A percentile compares a stretch with the other conserved stretches of the same genome.
Conservation (phyloP, 2,329 filamentous ascomycete species). For the Pseudogymnoascus sp. region DNA sequence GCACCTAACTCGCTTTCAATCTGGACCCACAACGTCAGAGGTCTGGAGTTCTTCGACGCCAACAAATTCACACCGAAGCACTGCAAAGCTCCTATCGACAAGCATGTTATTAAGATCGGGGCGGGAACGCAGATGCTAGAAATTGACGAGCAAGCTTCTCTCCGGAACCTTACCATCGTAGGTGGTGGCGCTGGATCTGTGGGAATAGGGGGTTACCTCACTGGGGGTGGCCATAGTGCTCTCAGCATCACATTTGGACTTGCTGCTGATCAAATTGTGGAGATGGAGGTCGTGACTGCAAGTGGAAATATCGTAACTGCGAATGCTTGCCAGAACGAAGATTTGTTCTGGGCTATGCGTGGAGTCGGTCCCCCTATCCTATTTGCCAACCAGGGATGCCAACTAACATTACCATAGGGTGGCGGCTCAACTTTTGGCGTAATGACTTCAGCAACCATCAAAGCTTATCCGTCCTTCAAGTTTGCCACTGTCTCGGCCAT, state of each 20-base stretch:
- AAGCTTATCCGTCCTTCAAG: conserved; percentile 38
- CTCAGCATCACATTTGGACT: conserved; percentile 48
- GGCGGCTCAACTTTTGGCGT: conserved; percentile 55
- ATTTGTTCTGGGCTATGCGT: conserved; percentile 58
- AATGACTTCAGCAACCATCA: conserved; percentile 48
- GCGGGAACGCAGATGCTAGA: conserved; percentile 46
- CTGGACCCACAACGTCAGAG: conserved; percentile 44
- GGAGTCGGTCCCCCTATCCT: conserved; percentile 37
- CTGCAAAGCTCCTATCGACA: conserved; percentile 35
- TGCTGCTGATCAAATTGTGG: conserved; percentile 54
- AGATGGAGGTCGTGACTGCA: conserved; percentile 49
- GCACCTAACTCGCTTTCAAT: conserved; percentile 44
- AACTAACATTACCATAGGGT: conserved; percentile 33
- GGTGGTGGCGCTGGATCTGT: conserved; percentile 49
- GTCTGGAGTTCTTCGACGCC: conserved; percentile 32
- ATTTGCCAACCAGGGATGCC: neutral
- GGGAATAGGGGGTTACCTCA: conserved; percentile 51
- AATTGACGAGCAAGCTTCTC: conserved; percentile 39
- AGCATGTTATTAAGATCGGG: conserved; percentile 43
- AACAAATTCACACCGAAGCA: conserved; percentile 35
- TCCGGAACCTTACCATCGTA: conserved; percentile 42
- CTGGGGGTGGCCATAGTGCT: conserved; percentile 53
- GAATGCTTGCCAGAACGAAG: conserved; percentile 44
- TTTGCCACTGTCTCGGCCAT: conserved; percentile 25
- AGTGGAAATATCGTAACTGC: conserved; percentile 41